Conservation (phyloP, 352 stramenopile genomes). For the Globisporangium mamillatum region DNA sequence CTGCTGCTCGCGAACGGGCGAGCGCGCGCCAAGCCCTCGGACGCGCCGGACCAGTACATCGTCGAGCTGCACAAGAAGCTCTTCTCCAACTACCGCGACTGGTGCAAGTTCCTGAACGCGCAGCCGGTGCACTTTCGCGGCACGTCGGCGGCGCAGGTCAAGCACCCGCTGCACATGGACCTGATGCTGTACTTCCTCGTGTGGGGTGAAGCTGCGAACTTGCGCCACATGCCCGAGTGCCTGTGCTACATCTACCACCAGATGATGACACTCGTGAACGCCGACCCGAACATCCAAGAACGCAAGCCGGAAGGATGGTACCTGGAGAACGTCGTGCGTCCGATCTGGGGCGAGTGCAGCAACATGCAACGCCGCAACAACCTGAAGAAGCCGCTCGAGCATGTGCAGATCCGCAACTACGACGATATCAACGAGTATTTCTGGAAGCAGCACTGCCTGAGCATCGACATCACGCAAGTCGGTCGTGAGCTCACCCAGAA, state of each 20-base stretch:
- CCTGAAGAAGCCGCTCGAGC: slow-evolving; percentile 56
- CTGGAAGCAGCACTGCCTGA: slow-evolving; percentile 67
- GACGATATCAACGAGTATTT: slow-evolving; percentile 86
- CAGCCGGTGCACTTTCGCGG: slow-evolving; percentile 75
- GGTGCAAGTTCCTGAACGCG: slow-evolving; percentile 65
- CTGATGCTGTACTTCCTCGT: slow-evolving; percentile 96
- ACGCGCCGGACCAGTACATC: slow-evolving; percentile 55
- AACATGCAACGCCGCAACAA: slow-evolving; percentile 74
- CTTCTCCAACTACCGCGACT: slow-evolving; percentile 73
- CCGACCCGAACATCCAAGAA: slow-evolving; percentile 40
- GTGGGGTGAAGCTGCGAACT: slow-evolving; percentile 96
- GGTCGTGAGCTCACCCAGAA: slow-evolving; percentile 48
- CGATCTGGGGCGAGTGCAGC: slow-evolving; percentile 66
- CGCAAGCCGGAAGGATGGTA: slow-evolving; percentile 56
- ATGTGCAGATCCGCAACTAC: slow-evolving; percentile 80
- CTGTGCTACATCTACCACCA: slow-evolving; percentile 97
- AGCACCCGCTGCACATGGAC: slow-evolving; percentile 78
- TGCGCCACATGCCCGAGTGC: slow-evolving; percentile 96
- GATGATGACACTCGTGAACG: slow-evolving; percentile 52
- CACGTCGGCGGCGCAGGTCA: slow-evolving; percentile 16
- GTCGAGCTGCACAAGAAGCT: slow-evolving; percentile 66
- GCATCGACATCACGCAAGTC: slow-evolving; percentile 41
- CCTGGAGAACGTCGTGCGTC: slow-evolving; percentile 49
- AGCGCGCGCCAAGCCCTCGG: slow-evolving; percentile 44
- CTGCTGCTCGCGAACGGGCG: slow-evolving; percentile 78